Evolutionary conservation across 345 rosid species (phyloP).

Genomic region (Heritiera fomes): DNA sequence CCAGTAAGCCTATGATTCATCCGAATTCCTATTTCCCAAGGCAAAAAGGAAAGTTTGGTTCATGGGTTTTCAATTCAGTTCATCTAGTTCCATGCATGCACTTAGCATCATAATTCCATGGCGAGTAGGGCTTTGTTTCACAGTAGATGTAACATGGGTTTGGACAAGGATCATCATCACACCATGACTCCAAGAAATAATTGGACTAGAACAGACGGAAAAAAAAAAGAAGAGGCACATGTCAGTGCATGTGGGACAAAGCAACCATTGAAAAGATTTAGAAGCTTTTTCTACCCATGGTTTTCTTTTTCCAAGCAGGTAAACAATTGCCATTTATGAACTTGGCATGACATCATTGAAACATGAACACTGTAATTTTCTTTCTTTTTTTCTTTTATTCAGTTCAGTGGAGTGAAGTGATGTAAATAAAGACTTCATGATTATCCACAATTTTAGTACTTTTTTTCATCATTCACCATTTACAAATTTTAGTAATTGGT

Average conservation of each 20-base stretch:
- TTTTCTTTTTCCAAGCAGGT: neutral
- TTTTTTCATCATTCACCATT: too few species aligned
- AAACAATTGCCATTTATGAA: neutral
- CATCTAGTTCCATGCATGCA: neutral
- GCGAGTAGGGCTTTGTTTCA: neutral
- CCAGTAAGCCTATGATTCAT: constrained; percentile 4
- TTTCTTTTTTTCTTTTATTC: too few species aligned
- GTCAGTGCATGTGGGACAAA: neutral
- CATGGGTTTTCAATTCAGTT: neutral
- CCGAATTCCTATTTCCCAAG: neutral
- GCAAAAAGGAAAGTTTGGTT: neutral
- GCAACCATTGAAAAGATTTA: constrained; percentile 12
- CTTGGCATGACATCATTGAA: neutral
- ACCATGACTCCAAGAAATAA: neutral
- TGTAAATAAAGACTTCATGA: too few species aligned
- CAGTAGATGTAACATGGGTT: neutral
- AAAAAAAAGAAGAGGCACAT: neutral
- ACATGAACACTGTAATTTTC: neutral
- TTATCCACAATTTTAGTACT: too few species aligned
- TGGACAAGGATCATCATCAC: neutral
- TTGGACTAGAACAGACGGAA: neutral
- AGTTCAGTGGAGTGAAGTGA: too few species aligned
- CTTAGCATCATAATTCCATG: neutral
- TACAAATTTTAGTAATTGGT: too few species aligned
- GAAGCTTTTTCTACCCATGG: neutral